A percentile compares a stretch with the other conserved stretches of the same genome.
phyloP scores from a whole-genome alignment of 306 rosid genomes.

The Trifolium repens region DNA sequence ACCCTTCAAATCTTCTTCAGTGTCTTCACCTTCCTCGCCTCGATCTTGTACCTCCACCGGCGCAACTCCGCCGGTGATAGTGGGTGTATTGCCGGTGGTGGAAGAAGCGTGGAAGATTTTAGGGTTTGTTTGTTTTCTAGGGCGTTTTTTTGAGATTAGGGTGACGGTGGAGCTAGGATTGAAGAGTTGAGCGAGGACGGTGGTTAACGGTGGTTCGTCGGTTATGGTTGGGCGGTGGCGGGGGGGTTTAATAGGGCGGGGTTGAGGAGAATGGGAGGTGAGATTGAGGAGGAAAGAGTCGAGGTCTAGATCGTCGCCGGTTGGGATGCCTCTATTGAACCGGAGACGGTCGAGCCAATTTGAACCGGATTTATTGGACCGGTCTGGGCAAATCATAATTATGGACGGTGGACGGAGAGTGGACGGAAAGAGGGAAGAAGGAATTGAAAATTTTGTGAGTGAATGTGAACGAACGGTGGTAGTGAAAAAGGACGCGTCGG shows the following conservation, averaged over 20 bases:
- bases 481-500: slow-evolving; percentile 26
- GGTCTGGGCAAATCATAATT: slow-evolving; percentile 71
- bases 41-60: slow-evolving; percentile 18
- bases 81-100: slow-evolving; percentile 26
- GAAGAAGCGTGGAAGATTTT: slow-evolving; percentile 53
- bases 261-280: slow-evolving; percentile 46
- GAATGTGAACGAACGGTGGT: not conserved
- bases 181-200: slow-evolving; percentile 75
- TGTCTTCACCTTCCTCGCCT: slow-evolving; percentile 39
- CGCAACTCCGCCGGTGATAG: slow-evolving; percentile 22
- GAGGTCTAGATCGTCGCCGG: slow-evolving; percentile 63
- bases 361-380: slow-evolving; percentile 61
- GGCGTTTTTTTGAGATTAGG: slow-evolving; percentile 56
- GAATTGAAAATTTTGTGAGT: not conserved
- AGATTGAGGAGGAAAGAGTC: slow-evolving; percentile 62
- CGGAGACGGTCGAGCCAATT: slow-evolving; percentile 96
- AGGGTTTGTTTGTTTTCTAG: slow-evolving; percentile 82
- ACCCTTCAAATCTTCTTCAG: slow-evolving; percentile 65
- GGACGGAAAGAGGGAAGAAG: not conserved
- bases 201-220: slow-evolving; percentile 45
- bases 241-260: slow-evolving; percentile 29
- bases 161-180: slow-evolving; percentile 52
- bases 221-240: slow-evolving; percentile 25
- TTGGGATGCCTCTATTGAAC: slow-evolving; percentile 75
- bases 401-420: slow-evolving; percentile 23